Percentiles rank a stretch among this genome's conserved stretches.
Conservation (phyloP, 2,329 filamentous ascomycete species). For the Arachnopeziza araneosa region DNA sequence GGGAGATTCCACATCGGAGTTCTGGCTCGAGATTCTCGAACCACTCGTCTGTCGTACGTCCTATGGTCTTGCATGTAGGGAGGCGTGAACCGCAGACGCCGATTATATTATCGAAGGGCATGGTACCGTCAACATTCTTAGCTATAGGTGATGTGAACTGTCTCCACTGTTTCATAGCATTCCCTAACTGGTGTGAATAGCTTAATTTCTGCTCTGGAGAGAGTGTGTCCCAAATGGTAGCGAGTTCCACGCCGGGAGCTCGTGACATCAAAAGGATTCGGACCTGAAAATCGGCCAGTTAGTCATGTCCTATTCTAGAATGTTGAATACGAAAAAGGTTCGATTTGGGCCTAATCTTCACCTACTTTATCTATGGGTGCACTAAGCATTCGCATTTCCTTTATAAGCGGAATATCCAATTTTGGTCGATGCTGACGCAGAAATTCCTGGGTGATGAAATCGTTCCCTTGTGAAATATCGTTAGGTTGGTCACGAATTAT, state of each 20-base stretch:
- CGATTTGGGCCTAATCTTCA: not conserved
- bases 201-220: conserved; percentile 6
- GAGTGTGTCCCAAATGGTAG: conserved; percentile 10
- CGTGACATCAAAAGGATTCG: conserved; percentile 10
- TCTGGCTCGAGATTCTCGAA: conserved; percentile 10
- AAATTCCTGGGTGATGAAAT: conserved; percentile 15
- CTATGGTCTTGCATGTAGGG: conserved; percentile 12
- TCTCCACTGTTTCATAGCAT: conserved; percentile 6
- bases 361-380: conserved; percentile 7
- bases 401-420: conserved; percentile 10
- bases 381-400: conserved; percentile 11
- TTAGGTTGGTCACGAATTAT: conserved; percentile 13
- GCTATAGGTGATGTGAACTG: conserved; percentile 10
- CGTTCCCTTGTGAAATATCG: conserved; percentile 8
- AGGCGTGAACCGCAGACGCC: not conserved
- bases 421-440: conserved; percentile 7
- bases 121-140: conserved; percentile 9
- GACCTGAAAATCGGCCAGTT: too few species aligned
- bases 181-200: conserved; percentile 6
- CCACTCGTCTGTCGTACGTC: conserved; percentile 11
- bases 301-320: too few species aligned
- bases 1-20: conserved; percentile 10
- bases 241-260: conserved; percentile 9
- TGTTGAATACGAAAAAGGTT: too few species aligned
- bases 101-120: conserved; percentile 8